Conservation (phyloP, 768 basidiomycete genomes). For the Phaeolepiota aurea region DNA sequence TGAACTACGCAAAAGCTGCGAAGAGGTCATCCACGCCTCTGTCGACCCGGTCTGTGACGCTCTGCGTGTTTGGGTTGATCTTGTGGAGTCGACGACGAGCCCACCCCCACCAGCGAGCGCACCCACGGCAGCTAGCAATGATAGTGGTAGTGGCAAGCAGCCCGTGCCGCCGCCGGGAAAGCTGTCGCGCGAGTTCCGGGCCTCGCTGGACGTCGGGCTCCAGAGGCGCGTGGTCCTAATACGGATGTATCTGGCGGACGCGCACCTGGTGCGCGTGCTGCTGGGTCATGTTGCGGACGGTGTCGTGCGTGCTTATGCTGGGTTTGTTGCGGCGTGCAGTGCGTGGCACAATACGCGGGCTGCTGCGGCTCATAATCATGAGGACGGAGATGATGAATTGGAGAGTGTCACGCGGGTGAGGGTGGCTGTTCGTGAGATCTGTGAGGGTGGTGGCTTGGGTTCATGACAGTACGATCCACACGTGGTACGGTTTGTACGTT, state of each 20-base stretch:
- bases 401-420: constrained; percentile 25
- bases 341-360: constrained; percentile 25
- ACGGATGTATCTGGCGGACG: constrained; percentile 74
- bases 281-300: constrained; percentile 70
- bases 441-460: constrained; percentile 18
- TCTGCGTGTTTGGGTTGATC: constrained; percentile 56
- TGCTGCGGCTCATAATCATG: constrained; percentile 22
- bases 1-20: constrained; percentile 78
- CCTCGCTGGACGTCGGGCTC: constrained; percentile 46
- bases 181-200: constrained; percentile 43
- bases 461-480: no score
- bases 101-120: constrained; percentile 3
- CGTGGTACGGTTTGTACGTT: no score
- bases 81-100: constrained; percentile 20
- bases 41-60: constrained; percentile 49
- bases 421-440: constrained; percentile 27
- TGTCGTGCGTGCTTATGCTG: constrained; percentile 65
- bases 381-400: constrained; percentile 10
- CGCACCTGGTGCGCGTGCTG: constrained; percentile 69
- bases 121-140: constrained; percentile 5
- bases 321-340: constrained; percentile 31
- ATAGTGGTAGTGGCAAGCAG: constrained; percentile 2
- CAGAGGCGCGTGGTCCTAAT: constrained; percentile 49
- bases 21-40: constrained; percentile 67
- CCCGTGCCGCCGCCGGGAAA: constrained; percentile 14